These are phyloP conservation scores for Tanacetum coccineum DNA, from an alignment of 129 eudicot species.

Conservation along the genomic window DNA sequence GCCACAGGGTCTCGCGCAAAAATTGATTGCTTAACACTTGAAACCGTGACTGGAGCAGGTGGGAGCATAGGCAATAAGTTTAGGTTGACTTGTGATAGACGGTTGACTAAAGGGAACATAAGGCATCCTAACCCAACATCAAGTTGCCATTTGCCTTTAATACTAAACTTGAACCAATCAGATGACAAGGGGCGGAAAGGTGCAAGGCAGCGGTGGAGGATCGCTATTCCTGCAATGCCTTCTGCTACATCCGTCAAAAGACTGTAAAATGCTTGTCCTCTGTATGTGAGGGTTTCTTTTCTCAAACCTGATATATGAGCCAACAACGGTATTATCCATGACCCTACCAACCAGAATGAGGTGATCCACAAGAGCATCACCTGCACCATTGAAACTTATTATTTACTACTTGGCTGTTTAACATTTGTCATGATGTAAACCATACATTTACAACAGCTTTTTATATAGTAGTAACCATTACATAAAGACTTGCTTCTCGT, in stretches of 20 bases:
- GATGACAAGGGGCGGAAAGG: conserved; percentile 59
- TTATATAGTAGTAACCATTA: neutral
- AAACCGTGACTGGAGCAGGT: conserved; percentile 52
- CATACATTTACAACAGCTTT: no score
- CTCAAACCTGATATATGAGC: conserved; percentile 56
- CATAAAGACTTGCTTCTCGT: neutral
- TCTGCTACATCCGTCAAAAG: conserved; percentile 60
- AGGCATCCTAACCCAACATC: conserved; percentile 61
- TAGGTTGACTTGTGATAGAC: conserved; percentile 60
- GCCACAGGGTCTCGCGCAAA: conserved; percentile 66
- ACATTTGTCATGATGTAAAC: neutral
- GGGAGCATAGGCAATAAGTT: conserved; percentile 49
- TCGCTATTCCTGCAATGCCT: conserved; percentile 62
- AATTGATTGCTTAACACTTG: conserved; percentile 62
- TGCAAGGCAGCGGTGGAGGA: conserved; percentile 52
- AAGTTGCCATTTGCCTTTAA: conserved; percentile 50
- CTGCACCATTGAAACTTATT: conserved; percentile 32
- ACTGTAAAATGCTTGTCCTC: conserved; percentile 67
- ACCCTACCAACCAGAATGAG: conserved; percentile 66
- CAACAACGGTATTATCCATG: conserved; percentile 64
- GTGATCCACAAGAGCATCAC: conserved; percentile 66
- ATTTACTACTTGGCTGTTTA: neutral
- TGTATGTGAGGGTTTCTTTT: conserved; percentile 50
- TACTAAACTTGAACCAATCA: conserved; percentile 51
- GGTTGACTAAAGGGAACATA: conserved; percentile 65